Percentiles rank a stretch among this genome's conserved stretches.
phyloP scores from a whole-genome alignment of 345 rosid genomes.

The Gossypium mustelinum region DNA sequence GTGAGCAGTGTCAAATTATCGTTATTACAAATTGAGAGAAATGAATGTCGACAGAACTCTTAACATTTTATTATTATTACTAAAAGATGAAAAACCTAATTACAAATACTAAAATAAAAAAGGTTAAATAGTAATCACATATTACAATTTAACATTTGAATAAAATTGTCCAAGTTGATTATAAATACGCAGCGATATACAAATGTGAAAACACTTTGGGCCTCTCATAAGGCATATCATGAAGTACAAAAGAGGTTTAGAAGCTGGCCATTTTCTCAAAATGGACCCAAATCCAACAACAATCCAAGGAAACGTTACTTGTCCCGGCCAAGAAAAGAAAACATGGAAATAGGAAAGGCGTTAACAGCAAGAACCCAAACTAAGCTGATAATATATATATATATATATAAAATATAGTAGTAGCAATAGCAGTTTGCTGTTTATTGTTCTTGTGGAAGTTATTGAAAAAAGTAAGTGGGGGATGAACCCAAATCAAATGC shows the following conservation, averaged over 20 bases:
- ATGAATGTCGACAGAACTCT: too few species aligned
- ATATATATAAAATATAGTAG: neutral
- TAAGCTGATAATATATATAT: neutral
- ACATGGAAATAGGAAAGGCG: neutral
- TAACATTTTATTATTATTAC: too few species aligned
- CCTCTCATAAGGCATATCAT: neutral
- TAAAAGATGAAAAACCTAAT: too few species aligned
- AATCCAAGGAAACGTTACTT: neutral
- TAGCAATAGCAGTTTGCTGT: neutral
- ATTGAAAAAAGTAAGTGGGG: conserved; percentile 23
- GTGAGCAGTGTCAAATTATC: too few species aligned
- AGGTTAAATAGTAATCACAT: too few species aligned
- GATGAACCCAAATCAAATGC: conserved; percentile 43
- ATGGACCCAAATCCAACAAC: neutral
- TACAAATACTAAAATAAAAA: too few species aligned
- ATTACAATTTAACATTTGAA: too few species aligned
- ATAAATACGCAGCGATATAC: too few species aligned
- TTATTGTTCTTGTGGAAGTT: neutral
- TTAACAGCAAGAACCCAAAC: neutral
- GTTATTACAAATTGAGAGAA: too few species aligned
- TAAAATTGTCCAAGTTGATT: too few species aligned
- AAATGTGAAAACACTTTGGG: too few species aligned
- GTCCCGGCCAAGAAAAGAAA: neutral
- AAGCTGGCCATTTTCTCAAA: conserved; percentile 6
- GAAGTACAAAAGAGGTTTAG: neutral